Evolutionary conservation across 306 rosid genomes (phyloP).

Genomic region (Ormosia emarginata): DNA sequence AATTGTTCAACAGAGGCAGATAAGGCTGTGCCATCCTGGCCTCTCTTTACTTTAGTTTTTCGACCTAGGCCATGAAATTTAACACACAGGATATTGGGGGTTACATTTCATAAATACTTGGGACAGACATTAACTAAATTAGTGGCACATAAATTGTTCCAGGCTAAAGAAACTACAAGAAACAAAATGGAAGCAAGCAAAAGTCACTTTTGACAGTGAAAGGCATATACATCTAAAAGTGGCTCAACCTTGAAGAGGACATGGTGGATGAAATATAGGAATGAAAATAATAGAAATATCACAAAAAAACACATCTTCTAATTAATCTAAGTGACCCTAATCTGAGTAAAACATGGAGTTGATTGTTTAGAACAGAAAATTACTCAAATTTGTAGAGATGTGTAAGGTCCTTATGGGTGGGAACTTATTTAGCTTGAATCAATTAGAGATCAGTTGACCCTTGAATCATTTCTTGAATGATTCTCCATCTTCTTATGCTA

Average conservation of each 20-base stretch:
- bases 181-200: background rate
- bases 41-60: constrained; percentile 6
- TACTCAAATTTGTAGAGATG: background rate
- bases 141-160: background rate
- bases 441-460: no score
- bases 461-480: no score
- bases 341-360: background rate
- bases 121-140: background rate
- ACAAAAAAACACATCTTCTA: background rate
- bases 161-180: background rate
- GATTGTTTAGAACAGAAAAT: background rate
- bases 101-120: background rate
- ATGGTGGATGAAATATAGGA: background rate
- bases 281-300: background rate
- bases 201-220: background rate
- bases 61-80: constrained; percentile 5
- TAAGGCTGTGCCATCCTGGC: background rate
- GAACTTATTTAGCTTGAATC: no score
- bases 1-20: constrained; percentile 17
- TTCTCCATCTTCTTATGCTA: no score
- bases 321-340: background rate
- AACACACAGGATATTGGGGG: background rate
- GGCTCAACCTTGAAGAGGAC: background rate
- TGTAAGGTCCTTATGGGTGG: no score
- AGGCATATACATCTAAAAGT: background rate